Conservation (phyloP, 2,329 filamentous ascomycete genomes). For the Verticillium klebahnii region DNA sequence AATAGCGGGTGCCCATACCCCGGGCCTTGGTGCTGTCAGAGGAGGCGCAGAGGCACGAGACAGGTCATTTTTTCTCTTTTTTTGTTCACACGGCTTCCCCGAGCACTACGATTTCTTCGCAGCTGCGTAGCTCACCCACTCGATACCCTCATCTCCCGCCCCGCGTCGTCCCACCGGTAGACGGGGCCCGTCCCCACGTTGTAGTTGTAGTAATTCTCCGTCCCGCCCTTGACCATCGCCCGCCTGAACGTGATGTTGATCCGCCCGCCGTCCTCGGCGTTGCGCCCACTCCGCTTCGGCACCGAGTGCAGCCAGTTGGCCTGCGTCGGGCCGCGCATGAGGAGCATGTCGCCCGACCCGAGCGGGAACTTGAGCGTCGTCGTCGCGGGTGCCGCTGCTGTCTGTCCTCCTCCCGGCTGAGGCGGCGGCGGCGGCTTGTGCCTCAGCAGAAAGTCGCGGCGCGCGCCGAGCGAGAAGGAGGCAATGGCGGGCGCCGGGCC, state of each 20-base stretch:
- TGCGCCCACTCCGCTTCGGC: slow-evolving; percentile 65
- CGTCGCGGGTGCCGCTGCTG: slow-evolving; percentile 13
- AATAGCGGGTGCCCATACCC: slow-evolving; percentile 40
- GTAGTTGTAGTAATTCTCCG: slow-evolving; percentile 80
- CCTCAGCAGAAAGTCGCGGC: slow-evolving; percentile 73
- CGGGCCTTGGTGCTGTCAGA: too few relatives aligned
- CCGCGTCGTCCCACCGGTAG: slow-evolving; percentile 60
- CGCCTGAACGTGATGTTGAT: slow-evolving; percentile 77
- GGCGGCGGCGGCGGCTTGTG: slow-evolving; percentile 55
- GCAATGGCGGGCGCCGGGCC: slow-evolving; percentile 67
- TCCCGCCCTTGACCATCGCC: slow-evolving; percentile 66
- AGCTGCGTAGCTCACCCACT: not conserved
- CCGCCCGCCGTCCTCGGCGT: slow-evolving; percentile 56
- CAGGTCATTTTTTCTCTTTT: not conserved
- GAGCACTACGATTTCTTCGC: too few relatives aligned
- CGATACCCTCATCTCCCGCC: slow-evolving; percentile 43
- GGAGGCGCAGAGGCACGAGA: not conserved
- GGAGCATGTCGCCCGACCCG: slow-evolving; percentile 68
- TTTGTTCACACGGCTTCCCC: not conserved
- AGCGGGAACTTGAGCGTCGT: slow-evolving; percentile 46
- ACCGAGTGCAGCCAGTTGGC: slow-evolving; percentile 73
- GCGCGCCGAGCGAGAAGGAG: slow-evolving; percentile 68
- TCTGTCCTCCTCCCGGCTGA: too few relatives aligned
- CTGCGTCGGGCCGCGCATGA: slow-evolving; percentile 75
- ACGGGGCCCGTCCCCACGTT: slow-evolving; percentile 68